Percentiles rank a stretch among this genome's conserved stretches.
Conservation (phyloP, 495 filamentous ascomycete species). For the Hypoxylon lenormandii region DNA sequence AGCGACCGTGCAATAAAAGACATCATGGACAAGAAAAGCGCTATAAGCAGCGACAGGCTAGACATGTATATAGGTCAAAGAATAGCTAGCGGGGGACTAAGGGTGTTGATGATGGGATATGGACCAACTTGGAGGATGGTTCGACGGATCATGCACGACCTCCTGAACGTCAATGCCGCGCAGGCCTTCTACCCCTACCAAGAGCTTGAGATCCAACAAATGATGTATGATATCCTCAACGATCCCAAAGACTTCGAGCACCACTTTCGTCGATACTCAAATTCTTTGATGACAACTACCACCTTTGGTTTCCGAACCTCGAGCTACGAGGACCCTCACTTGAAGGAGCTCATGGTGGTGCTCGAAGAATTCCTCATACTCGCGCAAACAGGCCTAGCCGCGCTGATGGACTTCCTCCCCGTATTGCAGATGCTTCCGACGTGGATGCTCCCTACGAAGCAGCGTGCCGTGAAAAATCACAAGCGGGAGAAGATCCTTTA, state of each 20-base stretch:
- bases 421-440: too few species aligned
- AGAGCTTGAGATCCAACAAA: conserved; percentile 3
- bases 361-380: conserved; percentile 26
- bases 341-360: conserved; percentile 57
- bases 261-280: conserved; percentile 52
- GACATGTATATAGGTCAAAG: conserved; percentile 56
- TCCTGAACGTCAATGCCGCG: conserved; percentile 44
- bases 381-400: too few species aligned
- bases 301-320: conserved; percentile 58
- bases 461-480: too few species aligned
- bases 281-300: conserved; percentile 58
- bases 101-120: conserved; percentile 56
- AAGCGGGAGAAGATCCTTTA: neutral
- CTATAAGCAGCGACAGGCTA: conserved; percentile 32
- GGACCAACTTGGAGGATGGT: conserved; percentile 53
- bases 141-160: conserved; percentile 51
- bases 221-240: neutral
- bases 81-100: conserved; percentile 50
- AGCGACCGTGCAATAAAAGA: conserved; percentile 55
- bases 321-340: conserved; percentile 52
- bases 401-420: too few species aligned
- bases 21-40: conserved; percentile 54
- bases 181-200: neutral
- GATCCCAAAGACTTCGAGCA: conserved; percentile 28
- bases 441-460: too few species aligned